These are phyloP conservation scores for Phialemoniopsis sp. DNA, from an alignment of 2,329 filamentous ascomycete species.

Conservation along the genomic window DNA sequence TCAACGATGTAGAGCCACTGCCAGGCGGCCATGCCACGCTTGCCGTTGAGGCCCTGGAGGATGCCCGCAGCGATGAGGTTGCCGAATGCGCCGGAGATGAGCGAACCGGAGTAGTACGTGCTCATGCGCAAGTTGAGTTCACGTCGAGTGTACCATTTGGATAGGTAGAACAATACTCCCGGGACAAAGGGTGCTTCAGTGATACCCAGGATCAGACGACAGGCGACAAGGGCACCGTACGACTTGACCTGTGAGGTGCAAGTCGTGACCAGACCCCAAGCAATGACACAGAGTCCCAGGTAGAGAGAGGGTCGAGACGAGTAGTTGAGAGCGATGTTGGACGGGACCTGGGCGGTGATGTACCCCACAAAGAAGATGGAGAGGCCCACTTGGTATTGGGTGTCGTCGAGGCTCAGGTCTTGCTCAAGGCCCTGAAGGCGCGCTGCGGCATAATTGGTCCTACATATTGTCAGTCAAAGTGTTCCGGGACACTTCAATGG, in stretches of 20 bases:
- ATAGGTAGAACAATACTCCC: slow-evolving; percentile 49
- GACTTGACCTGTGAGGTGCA: slow-evolving; percentile 17
- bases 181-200: slow-evolving; percentile 55
- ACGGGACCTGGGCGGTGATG: slow-evolving; percentile 23
- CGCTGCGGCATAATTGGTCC: slow-evolving; percentile 3
- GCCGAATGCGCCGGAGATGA: slow-evolving; percentile 63
- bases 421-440: no score
- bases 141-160: slow-evolving; percentile 59
- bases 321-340: slow-evolving; percentile 47
- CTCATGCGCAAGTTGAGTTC: slow-evolving; percentile 28
- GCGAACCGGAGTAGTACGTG: slow-evolving; percentile 69
- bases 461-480: slow-evolving; percentile 1
- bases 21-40: slow-evolving; percentile 32
- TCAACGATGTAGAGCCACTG: slow-evolving; percentile 43
- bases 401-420: not conserved
- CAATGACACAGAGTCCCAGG: slow-evolving; percentile 3
- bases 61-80: slow-evolving; percentile 57
- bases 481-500: no score
- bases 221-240: slow-evolving; percentile 14
- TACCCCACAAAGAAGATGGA: slow-evolving; percentile 13
- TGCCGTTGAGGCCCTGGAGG: slow-evolving; percentile 40
- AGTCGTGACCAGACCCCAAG: slow-evolving; percentile 11
- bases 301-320: slow-evolving; percentile 8
- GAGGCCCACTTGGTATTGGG: slow-evolving; percentile 8
- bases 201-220: slow-evolving; percentile 44